Evolutionary conservation across 192 early-diverging fungal genomes (phyloP), one percentile per base, ranked within the genome.

Genomic region (Coemansia sp.): DNA sequence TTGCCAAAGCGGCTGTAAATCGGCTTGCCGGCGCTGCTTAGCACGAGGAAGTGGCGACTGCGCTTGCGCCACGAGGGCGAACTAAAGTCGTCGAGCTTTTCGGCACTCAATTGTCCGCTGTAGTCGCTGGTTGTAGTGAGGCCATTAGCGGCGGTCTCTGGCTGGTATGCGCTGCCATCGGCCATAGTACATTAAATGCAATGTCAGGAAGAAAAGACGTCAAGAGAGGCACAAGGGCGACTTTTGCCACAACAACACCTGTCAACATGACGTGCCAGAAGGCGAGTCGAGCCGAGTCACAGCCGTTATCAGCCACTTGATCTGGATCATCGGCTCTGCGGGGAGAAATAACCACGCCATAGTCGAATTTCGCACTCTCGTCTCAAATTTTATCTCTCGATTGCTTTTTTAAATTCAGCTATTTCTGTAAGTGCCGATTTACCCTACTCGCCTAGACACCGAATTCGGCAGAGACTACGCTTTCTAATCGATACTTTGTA

Each of bases 11-110:
- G 84, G 37, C 89, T 88, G 82, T 94, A 99, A 9, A 99, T 91
- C 13, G 96, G 95, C 75, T 99, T 99, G 18, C 96, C 96, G 5
- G 94, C 91, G 66, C 86, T 91, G 81, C 91, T 92, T 13, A 99
- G 84, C 9, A 99, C 90, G 66, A 99, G 92, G 64, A 95, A 95
- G 65, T 99, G 94, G 62, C 93, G 93, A 41, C 57, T 61, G 42
- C 64, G 74, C n/a, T 50, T n/a, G 18, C 64, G 70, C 79, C 79
- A 82, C 58, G 69, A 61, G 18, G 73, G 56, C 34, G 71, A 76
- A 16, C 65, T 41, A 63, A 81, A 81, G 58, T 81, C 73, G 14
- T 81, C 78, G 18, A 76, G 65, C 34, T 73, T 64, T 35, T 81
- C 78, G 13, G 61, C 70, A n/a, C 41, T 64, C 18, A 69, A n/a